Evolutionary conservation across 176 grass and related monocot species (phyloP), one percentile per base, ranked within the genome.

Genomic region (Phoenix roebelenii): DNA sequence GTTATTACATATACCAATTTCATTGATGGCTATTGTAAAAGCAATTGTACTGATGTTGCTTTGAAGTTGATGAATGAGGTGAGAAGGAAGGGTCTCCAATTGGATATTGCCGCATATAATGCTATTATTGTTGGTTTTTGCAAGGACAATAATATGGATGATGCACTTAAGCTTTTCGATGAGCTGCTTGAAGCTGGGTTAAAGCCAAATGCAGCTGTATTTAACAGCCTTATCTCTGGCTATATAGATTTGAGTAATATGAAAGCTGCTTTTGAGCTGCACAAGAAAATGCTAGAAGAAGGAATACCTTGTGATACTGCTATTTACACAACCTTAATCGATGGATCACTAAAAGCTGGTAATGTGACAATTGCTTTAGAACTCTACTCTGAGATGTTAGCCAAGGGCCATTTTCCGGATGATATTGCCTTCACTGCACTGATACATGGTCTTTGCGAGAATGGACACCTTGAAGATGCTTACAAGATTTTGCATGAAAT

Each of bases 1-100:
- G 66, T 86, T 73, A 59, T 76, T 52, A 95, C 90, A 60, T 89
- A 89, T 80, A 95, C 83, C 64, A 95, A 64, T 77, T 86, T 95
- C 55, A 84, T 95, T 71, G 55, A 84, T 63, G 83, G 79, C 56
- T 95, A 89, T 60, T 82, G 85, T 67, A 86, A 72, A 59, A 79
- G 48, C 9, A 22, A 67, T 78, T 89, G 82, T 61, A 70, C 58
- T 57, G 79, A 86, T 80, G 77, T 95, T 54, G 83, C 82, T 69
- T 14, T 89, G 51, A 95, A 95, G 59, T 69, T 95, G 71, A 51
- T 89, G 62, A 89, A 86, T 64, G 35, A 81, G 69, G 69, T 76
- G 52, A 89, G 73, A 77, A 18, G 57, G 63, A 81, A 69, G 71
- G 76, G 74, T 49, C 64, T 89, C 75, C 66, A 4, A 67, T 58